Base-by-base conservation (phyloP, 75 land plant species). In the Pinus taeda region DNA sequence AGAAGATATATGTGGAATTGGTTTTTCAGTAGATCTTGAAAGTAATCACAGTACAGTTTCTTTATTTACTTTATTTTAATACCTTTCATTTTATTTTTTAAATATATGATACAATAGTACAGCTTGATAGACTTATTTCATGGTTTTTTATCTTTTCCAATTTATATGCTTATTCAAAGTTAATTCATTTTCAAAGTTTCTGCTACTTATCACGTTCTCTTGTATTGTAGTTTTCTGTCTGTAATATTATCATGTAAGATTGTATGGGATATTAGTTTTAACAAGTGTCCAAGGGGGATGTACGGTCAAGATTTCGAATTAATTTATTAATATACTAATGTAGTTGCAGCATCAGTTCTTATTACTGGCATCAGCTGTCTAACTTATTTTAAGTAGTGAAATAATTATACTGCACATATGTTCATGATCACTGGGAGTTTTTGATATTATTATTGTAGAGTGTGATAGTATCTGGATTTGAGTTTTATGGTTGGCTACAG, bases 401-500 rank as follows among this genome's bases (percentile, higher is more conserved):
- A 18, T 67, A 8, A 37, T 67, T 4, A 69, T 42, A n/a, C 22
- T 69, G 13, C 17, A 6, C 13, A 69, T n/a, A 21, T 69, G 49
- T n/a, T 69, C 24, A 42, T 42, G 20, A 8, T 42, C 12, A 42
- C 4, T 69, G 53, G 4, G 6, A 42, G 22, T 7, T 2, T 24
- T 65, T 14, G 13, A 18, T 14, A 42, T n/a, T 69, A 69, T 42
- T 17, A 39, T 45, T 39, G 4, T 6, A 42, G 4, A 20, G 53
- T 39, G n/a, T 69, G 0, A n/a, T 39, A n/a, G 21, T 20, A 42
- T 69, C 72, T 42, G 3, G 20, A 42, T n/a, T 39, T 69, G 20
- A 39, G 15, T 55, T 57, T 82, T 60, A 78, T 26, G 71, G 45
- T 82, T 81, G 69, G 75, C 67, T 82, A 57, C 62, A 77, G n/a